These are phyloP conservation scores for Whalleya microplaca DNA, from an alignment of 2,329 filamentous ascomycete species.

Conservation along the genomic window DNA sequence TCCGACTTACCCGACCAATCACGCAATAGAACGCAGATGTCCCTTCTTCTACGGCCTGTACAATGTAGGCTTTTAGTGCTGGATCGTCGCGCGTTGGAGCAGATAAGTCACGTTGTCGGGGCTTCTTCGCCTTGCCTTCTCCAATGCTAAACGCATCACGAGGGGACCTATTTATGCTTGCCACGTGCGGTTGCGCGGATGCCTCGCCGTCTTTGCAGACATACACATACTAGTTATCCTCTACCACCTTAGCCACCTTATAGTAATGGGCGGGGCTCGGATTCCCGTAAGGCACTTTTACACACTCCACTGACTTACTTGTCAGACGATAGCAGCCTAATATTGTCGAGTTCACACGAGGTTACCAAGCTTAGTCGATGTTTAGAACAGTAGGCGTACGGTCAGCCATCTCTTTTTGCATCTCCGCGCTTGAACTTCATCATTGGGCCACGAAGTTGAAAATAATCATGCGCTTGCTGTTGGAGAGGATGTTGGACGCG, in stretches of 20 bases:
- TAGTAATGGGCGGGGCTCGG: slow-evolving; percentile 19
- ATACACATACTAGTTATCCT: not conserved
- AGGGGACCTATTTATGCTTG: slow-evolving; percentile 19
- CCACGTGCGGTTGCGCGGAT: slow-evolving; percentile 22
- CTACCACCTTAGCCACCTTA: too few species aligned
- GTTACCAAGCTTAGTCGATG: slow-evolving; percentile 7
- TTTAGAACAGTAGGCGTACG: slow-evolving; percentile 5
- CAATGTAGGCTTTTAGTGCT: slow-evolving; percentile 16
- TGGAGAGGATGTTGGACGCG: slow-evolving; percentile 4
- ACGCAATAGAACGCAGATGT: slow-evolving; percentile 3
- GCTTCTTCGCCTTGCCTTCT: slow-evolving; percentile 24
- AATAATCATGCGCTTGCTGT: not conserved
- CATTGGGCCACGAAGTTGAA: slow-evolving; percentile 13
- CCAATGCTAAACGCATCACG: slow-evolving; percentile 24
- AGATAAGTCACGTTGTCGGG: slow-evolving; percentile 21
- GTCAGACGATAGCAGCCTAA: slow-evolving; percentile 18
- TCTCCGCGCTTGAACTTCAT: slow-evolving; percentile 5
- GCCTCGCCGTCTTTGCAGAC: slow-evolving; percentile 8
- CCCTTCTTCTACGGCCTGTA: slow-evolving; percentile 16
- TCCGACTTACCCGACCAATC: slow-evolving; percentile 23
- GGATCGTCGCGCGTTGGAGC: slow-evolving; percentile 23
- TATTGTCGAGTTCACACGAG: slow-evolving; percentile 4
- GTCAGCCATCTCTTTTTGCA: slow-evolving; percentile 4
- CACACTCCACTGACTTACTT: slow-evolving; percentile 15
- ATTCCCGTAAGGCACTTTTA: slow-evolving; percentile 20